Conservation (phyloP, 768 basidiomycete genomes). For the Mycena epipterygia region DNA sequence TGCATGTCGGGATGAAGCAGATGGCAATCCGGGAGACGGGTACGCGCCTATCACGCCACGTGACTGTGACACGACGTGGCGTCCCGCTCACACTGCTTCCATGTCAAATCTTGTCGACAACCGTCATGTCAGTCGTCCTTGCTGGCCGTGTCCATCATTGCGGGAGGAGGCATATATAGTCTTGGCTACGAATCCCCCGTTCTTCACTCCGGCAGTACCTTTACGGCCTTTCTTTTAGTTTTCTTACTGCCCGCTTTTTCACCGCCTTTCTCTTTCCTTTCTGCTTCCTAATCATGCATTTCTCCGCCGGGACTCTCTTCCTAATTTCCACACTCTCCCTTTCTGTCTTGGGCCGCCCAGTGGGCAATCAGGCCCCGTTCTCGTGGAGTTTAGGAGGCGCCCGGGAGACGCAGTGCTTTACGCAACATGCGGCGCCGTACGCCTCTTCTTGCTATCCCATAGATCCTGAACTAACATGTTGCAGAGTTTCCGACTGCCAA, state of each 20-base stretch:
- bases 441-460: neutral
- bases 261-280: neutral
- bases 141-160: neutral
- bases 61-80: slow-evolving; percentile 19
- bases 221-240: neutral
- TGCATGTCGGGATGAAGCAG: too few species aligned
- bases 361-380: neutral
- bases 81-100: slow-evolving; percentile 4
- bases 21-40: too few species aligned
- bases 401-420: slow-evolving; percentile 20
- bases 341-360: neutral
- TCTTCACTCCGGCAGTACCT: neutral
- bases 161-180: too few species aligned
- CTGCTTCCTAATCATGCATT: slow-evolving; percentile 7
- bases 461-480: neutral
- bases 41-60: slow-evolving; percentile 10
- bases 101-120: neutral
- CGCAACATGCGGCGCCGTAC: slow-evolving; percentile 14
- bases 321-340: neutral
- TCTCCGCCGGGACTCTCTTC: neutral
- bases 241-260: neutral
- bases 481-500: slow-evolving; percentile 24
- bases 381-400: neutral
- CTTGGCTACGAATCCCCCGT: neutral
- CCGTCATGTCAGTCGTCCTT: neutral